phyloP scores from a whole-genome alignment of 441 rosid genomes.

The Gossypium trilobum region DNA sequence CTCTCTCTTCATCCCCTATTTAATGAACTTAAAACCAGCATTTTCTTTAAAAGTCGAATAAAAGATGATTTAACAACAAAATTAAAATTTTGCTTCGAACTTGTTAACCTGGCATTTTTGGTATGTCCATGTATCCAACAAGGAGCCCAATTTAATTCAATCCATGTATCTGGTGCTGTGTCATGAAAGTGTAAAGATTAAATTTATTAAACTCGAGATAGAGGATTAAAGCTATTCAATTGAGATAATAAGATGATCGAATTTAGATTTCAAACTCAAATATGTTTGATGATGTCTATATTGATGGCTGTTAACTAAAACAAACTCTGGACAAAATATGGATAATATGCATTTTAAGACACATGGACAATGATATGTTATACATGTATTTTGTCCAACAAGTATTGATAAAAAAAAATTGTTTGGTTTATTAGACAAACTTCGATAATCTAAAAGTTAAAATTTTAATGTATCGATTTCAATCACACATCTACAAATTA shows the following conservation, averaged over 20 bases:
- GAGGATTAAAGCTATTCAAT: neutral
- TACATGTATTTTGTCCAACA: neutral
- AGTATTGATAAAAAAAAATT: neutral
- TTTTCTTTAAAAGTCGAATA: neutral
- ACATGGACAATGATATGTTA: neutral
- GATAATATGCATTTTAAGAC: neutral
- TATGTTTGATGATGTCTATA: neutral
- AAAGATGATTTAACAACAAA: neutral
- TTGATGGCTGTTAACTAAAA: neutral
- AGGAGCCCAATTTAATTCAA: neutral
- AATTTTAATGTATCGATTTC: neutral
- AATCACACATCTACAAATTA: neutral
- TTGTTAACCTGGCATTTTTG: neutral
- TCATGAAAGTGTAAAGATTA: neutral
- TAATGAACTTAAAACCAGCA: neutral
- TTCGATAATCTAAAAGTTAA: neutral
- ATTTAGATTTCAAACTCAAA: neutral
- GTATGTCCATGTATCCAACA: neutral
- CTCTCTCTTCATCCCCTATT: neutral
- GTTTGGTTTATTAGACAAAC: neutral
- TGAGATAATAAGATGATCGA: neutral
- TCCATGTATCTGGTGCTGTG: neutral
- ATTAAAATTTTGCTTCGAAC: neutral
- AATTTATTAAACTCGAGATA: neutral
- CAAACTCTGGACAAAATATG: neutral